These are phyloP conservation scores for Moringa oleifera DNA, from an alignment of 345 rosid genomes.

Conservation along the genomic window DNA sequence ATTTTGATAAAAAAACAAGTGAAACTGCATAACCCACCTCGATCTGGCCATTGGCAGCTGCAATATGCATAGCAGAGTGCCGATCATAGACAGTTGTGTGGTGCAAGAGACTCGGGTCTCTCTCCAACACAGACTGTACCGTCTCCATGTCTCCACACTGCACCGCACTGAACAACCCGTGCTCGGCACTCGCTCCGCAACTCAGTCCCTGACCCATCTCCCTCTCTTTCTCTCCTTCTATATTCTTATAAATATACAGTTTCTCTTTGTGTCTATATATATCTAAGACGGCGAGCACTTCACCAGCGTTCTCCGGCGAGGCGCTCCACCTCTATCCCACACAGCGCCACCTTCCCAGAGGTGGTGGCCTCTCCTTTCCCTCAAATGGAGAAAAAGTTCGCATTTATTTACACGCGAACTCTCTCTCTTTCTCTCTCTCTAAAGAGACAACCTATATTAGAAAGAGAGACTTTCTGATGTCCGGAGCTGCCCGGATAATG, in stretches of 20 bases:
- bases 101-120: constrained; percentile 49
- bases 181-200: constrained; percentile 62
- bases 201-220: constrained; percentile 95
- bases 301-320: constrained; percentile 45
- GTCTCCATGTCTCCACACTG: constrained; percentile 61
- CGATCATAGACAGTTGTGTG: constrained; percentile 73
- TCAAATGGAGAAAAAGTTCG: constrained; percentile 23
- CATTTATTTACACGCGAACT: constrained; percentile 29
- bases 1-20: constrained; percentile 11
- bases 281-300: constrained; percentile 10
- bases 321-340: constrained; percentile 21
- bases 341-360: constrained; percentile 34
- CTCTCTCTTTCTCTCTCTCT: background rate
- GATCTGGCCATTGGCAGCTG: constrained; percentile 98
- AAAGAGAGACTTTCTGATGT: constrained; percentile 30
- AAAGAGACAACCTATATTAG: background rate
- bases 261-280: background rate
- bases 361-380: constrained; percentile 5
- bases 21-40: constrained; percentile 42
- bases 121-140: constrained; percentile 39
- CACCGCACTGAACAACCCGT: constrained; percentile 65
- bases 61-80: constrained; percentile 81
- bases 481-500: constrained; percentile 38
- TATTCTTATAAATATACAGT: background rate
- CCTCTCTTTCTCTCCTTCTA: background rate